Conservation (phyloP, 1,139 yeast species). For the Hansenula sp. region DNA sequence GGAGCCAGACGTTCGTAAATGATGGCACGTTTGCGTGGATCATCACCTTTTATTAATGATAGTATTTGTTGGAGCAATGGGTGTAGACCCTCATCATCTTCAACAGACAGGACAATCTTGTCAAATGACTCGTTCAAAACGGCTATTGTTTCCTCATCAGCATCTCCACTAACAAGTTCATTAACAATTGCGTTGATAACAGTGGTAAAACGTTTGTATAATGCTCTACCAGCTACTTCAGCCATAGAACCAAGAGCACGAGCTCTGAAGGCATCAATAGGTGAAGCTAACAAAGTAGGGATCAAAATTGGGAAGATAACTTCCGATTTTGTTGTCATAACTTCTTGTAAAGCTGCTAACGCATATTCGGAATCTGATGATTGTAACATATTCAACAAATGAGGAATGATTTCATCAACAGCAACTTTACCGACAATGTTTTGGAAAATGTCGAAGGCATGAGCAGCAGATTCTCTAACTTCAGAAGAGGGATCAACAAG, state of each 20-base stretch:
- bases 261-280: slow-evolving; percentile 82
- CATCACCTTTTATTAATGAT: slow-evolving; percentile 74
- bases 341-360: slow-evolving; percentile 82
- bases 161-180: slow-evolving; percentile 43
- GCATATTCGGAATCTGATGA: slow-evolving; percentile 72
- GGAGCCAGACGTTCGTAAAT: slow-evolving; percentile 67
- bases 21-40: slow-evolving; percentile 59
- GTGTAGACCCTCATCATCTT: slow-evolving; percentile 78
- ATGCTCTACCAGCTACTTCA: slow-evolving; percentile 83
- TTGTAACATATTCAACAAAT: slow-evolving; percentile 68
- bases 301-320: slow-evolving; percentile 90
- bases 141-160: slow-evolving; percentile 31
- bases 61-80: slow-evolving; percentile 81
- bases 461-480: slow-evolving; percentile 90
- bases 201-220: slow-evolving; percentile 66
- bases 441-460: slow-evolving; percentile 84
- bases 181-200: slow-evolving; percentile 72
- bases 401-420: slow-evolving; percentile 85
- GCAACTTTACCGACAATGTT: slow-evolving; percentile 79
- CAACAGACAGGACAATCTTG: slow-evolving; percentile 65
- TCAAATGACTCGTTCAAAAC: slow-evolving; percentile 59
- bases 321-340: slow-evolving; percentile 88
- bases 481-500: slow-evolving; percentile 68
- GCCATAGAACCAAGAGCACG: slow-evolving; percentile 86
- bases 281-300: slow-evolving; percentile 79